A percentile compares a stretch with the other conserved stretches of the same genome.
phyloP scores from a whole-genome alignment of 2,329 filamentous ascomycete genomes.

The Aureobasidium uvarum region DNA sequence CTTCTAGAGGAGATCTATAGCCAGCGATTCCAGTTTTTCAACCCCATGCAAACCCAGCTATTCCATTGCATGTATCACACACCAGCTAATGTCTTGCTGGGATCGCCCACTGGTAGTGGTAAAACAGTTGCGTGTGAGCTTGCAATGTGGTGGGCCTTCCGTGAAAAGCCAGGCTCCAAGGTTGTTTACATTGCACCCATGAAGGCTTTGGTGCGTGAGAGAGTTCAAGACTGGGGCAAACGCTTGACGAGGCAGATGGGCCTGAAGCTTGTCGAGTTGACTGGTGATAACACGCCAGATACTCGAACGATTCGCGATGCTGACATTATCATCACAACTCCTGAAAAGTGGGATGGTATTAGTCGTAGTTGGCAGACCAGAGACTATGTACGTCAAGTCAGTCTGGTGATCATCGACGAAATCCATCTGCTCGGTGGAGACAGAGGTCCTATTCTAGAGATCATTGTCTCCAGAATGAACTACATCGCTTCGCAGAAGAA shows the following conservation, averaged over 20 bases:
- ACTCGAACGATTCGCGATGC: slow-evolving; percentile 93
- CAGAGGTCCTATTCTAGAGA: slow-evolving; percentile 94
- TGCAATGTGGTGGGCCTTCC: slow-evolving; percentile 99
- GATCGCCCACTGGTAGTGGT: slow-evolving; percentile 93
- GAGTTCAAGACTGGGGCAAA: slow-evolving; percentile 90
- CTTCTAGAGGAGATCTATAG: slow-evolving; percentile 84
- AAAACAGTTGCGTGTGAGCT: slow-evolving; percentile 96
- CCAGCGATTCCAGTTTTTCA: slow-evolving; percentile 91
- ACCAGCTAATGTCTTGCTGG: slow-evolving; percentile 83
- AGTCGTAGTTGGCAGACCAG: slow-evolving; percentile 98
- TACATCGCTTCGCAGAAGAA: slow-evolving; percentile 96
- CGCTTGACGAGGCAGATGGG: slow-evolving; percentile 80
- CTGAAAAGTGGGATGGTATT: slow-evolving; percentile 99
- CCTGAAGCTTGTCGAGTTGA: slow-evolving; percentile 89
- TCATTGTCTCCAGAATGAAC: slow-evolving; percentile 93
- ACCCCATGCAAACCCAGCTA: slow-evolving; percentile 98
- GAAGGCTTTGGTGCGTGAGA: slow-evolving; percentile 96
- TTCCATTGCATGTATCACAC: slow-evolving; percentile 97
- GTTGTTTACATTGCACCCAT: slow-evolving; percentile 99
- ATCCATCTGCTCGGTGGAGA: slow-evolving; percentile 97
- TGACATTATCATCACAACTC: slow-evolving; percentile 97
- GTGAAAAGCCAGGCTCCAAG: slow-evolving; percentile 90
- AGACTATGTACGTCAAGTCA: slow-evolving; percentile 92
- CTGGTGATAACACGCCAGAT: slow-evolving; percentile 96
- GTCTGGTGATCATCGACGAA: slow-evolving; percentile 96